A percentile compares a stretch with the other conserved stretches of the same genome.
These are phyloP conservation scores for Neonectria magnoliae DNA, from an alignment of 2,329 filamentous ascomycete genomes.

Conservation along the genomic window DNA sequence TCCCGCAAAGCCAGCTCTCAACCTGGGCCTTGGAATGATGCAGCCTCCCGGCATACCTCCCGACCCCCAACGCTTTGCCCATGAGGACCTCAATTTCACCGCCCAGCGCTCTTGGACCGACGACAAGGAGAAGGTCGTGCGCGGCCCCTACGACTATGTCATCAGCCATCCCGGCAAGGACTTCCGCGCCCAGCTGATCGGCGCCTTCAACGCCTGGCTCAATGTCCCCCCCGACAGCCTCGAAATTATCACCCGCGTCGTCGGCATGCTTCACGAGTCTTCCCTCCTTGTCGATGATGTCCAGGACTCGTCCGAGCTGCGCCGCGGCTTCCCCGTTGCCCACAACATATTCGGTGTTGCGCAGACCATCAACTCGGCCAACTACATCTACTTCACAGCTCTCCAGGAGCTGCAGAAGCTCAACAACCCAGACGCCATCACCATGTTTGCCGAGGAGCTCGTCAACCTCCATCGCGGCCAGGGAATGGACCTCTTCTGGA, in stretches of 20 bases:
- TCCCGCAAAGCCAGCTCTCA: constrained; percentile 24
- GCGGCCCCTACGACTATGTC: constrained; percentile 84
- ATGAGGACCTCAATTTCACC: constrained; percentile 64
- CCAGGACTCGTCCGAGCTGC: constrained; percentile 80
- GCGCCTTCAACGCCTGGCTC: constrained; percentile 83
- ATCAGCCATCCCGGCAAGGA: constrained; percentile 84
- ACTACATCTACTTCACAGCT: constrained; percentile 88
- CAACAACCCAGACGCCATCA: constrained; percentile 71
- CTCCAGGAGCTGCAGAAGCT: constrained; percentile 79
- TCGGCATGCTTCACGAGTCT: constrained; percentile 87
- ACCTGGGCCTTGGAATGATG: constrained; percentile 41
- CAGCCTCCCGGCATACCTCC: constrained; percentile 52
- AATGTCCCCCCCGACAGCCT: constrained; percentile 76
- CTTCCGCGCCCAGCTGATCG: constrained; percentile 81
- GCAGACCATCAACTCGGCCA: constrained; percentile 90
- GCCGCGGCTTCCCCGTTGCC: constrained; percentile 82
- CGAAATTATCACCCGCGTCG: constrained; percentile 78
- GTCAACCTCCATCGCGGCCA: constrained; percentile 87
- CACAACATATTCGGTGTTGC: constrained; percentile 86
- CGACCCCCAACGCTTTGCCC: constrained; percentile 63
- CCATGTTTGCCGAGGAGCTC: constrained; percentile 83
- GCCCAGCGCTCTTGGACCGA: constrained; percentile 69
- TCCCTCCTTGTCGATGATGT: constrained; percentile 89
- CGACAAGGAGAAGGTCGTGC: constrained; percentile 80
- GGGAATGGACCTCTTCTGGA: constrained; percentile 92